phyloP scores from a whole-genome alignment of 2,329 filamentous ascomycete species.

The Hypomyces perniciosus region DNA sequence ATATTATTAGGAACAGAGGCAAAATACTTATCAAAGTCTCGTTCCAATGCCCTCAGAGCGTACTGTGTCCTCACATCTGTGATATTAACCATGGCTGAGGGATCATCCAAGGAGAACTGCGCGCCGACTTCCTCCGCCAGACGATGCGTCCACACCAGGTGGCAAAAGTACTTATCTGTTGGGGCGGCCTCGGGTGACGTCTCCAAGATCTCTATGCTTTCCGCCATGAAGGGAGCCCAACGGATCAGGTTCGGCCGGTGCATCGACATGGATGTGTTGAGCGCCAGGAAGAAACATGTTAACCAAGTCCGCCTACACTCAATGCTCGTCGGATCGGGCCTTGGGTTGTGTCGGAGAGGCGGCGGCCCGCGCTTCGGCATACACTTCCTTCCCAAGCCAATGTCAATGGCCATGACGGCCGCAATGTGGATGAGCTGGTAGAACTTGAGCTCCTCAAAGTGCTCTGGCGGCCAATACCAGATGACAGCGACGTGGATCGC shows the following conservation, averaged over 20 bases:
- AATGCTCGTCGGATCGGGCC: constrained; percentile 47
- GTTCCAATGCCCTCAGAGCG: constrained; percentile 58
- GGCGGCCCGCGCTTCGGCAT: constrained; percentile 20
- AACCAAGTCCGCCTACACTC: constrained; percentile 55
- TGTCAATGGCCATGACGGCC: constrained; percentile 74
- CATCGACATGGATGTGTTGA: constrained; percentile 55
- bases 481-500: constrained; percentile 67
- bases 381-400: constrained; percentile 58
- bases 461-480: constrained; percentile 80
- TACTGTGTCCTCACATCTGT: constrained; percentile 59
- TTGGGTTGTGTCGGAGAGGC: constrained; percentile 33
- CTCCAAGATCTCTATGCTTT: constrained; percentile 51
- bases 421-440: constrained; percentile 81
- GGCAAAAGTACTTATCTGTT: constrained; percentile 52
- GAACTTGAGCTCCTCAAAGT: constrained; percentile 82
- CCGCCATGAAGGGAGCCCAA: constrained; percentile 55
- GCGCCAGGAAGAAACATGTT: constrained; percentile 52
- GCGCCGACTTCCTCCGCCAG: constrained; percentile 63
- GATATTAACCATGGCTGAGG: constrained; percentile 47
- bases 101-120: constrained; percentile 63
- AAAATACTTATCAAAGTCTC: constrained; percentile 56
- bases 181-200: constrained; percentile 49
- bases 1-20: constrained; percentile 46
- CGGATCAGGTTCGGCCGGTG: constrained; percentile 55
- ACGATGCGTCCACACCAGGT: constrained; percentile 53